Evolutionary conservation across 2,329 filamentous ascomycete species (phyloP).

Genomic region (Fusarium dlaminii): DNA sequence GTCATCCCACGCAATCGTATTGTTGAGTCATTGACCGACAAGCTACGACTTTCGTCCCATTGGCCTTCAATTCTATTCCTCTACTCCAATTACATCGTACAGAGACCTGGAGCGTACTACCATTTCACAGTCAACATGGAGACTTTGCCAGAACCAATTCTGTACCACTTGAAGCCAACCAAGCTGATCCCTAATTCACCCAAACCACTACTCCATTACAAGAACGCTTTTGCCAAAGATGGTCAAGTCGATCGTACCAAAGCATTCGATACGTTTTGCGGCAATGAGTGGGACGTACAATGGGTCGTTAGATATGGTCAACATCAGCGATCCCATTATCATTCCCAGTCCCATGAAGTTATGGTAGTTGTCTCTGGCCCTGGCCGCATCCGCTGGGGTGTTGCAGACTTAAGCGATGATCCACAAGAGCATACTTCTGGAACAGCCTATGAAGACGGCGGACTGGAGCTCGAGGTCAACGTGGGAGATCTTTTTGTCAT

Average conservation of each 20-base stretch:
- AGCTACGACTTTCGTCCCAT: no score
- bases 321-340: slow-evolving; percentile 13
- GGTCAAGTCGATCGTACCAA: slow-evolving; percentile 7
- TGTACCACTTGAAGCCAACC: slow-evolving; percentile 8
- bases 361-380: slow-evolving; percentile 11
- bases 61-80: accelerated
- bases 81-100: no score
- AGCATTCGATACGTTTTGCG: not conserved
- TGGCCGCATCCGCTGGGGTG: slow-evolving; percentile 7
- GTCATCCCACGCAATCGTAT: not conserved
- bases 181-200: slow-evolving; percentile 13
- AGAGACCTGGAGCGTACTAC: accelerated
- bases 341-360: slow-evolving; percentile 3
- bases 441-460: not conserved
- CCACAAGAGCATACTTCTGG: slow-evolving; percentile 9
- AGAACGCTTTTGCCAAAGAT: not conserved
- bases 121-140: not conserved
- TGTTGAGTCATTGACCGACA: no score
- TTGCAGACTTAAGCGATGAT: slow-evolving; percentile 6
- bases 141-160: not conserved
- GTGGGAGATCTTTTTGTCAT: slow-evolving; percentile 14
- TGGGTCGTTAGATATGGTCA: slow-evolving; percentile 8
- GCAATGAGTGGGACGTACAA: slow-evolving; percentile 11
- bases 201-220: slow-evolving; percentile 11
- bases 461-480: slow-evolving; percentile 4